Percentiles rank a stretch among this genome's conserved stretches.
phyloP scores from a whole-genome alignment of 75 land plant species.

The Selaginella tamariscina region DNA sequence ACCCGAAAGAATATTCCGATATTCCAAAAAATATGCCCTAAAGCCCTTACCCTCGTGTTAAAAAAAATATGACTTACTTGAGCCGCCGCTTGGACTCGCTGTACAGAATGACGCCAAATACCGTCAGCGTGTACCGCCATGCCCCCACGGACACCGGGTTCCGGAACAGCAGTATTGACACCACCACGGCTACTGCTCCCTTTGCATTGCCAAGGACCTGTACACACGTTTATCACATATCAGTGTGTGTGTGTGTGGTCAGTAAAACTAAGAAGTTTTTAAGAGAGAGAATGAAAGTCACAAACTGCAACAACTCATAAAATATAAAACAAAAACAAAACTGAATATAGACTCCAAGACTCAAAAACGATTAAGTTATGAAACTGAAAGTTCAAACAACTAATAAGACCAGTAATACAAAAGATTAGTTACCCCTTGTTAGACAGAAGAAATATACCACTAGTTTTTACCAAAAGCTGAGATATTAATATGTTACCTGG shows the following conservation, averaged over 20 bases:
- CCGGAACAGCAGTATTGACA: conserved; percentile 52
- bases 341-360: conserved; percentile 20
- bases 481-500: conserved; percentile 36
- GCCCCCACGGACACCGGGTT: conserved; percentile 64
- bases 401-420: too few species aligned
- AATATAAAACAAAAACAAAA: background rate
- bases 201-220: conserved; percentile 71
- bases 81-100: conserved; percentile 49
- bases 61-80: conserved; percentile 26
- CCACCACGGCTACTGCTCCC: conserved; percentile 65
- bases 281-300: too few species aligned
- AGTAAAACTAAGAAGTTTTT: too few species aligned
- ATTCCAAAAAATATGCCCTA: too few species aligned
- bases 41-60: too few species aligned
- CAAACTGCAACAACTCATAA: too few species aligned
- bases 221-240: too few species aligned
- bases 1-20: too few species aligned
- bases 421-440: too few species aligned
- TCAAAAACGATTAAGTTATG: background rate
- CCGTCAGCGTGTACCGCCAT: conserved; percentile 53
- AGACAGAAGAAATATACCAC: background rate
- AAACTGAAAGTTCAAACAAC: background rate
- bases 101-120: conserved; percentile 53
- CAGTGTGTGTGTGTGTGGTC: too few species aligned
- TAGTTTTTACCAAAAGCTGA: background rate